Evolutionary conservation across 1,284 basidiomycete genomes (phyloP), one percentile per base, ranked within the genome.

Genomic region (Entoloma clypeatum): DNA sequence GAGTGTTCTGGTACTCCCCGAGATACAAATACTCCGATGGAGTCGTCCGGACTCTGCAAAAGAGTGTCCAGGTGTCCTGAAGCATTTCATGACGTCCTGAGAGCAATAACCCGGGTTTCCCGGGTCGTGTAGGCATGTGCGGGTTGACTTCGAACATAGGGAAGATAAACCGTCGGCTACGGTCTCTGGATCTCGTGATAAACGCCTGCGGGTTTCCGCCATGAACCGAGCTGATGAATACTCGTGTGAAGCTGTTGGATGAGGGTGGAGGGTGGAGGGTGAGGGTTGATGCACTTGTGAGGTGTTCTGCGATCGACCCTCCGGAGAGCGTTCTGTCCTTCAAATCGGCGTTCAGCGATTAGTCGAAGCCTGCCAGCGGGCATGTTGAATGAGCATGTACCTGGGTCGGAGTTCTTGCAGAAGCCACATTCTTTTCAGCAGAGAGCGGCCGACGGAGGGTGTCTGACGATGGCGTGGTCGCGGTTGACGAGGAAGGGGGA

Each of bases 91-190:
- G 53, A 10, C 58, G 47, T 2, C 49, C 55, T 4, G 55, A 52
- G 27, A 57, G 56, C 7, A 61, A 40, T 2, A 59, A 29, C 7
- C 59, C 58, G 0, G 53, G 48, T n/a, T 49, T 34, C 4, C 59
- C 57, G 7, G 57, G 57, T 2, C 8, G 21, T 11, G 32, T 40
- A 7, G 59, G 57, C 45, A 60, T 55, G 0, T 26, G 17, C 1
- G 55, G 57, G 26, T 60, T 56, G 18, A 54, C 22, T 7, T 53
- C 44, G 4, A 50, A 44, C 41, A 39, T 54, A 3, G 55, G 56
- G 19, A 55, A 58, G 7, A 58, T 14, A 33, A 52, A 56, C 3
- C 42, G 30, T 8, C 41, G 42, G 2, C n/a, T 56, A 2, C n/a
- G 23, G 1, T 44, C 41, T 3, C 2, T 23, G 25, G 25, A 55